Conservation (phyloP, 2,329 filamentous ascomycete species). For the Lasiodiplodia hormozganensis region DNA sequence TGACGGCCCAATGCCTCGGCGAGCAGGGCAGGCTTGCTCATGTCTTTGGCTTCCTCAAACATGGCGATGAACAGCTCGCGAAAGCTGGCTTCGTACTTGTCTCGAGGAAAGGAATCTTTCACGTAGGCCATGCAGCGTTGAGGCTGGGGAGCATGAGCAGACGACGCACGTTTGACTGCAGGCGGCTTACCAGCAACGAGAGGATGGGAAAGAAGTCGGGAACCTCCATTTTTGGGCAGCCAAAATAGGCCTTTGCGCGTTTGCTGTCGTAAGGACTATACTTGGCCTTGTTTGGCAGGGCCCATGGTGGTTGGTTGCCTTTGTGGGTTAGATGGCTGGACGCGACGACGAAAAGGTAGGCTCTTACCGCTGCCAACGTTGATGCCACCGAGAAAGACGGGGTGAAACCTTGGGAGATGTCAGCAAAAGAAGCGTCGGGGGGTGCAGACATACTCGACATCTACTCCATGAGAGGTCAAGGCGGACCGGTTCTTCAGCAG, state of each 20-base stretch:
- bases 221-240: slow-evolving; percentile 49
- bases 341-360: slow-evolving; percentile 11
- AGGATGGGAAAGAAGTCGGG: slow-evolving; percentile 63
- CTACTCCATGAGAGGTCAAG: slow-evolving; percentile 65
- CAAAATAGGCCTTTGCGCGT: slow-evolving; percentile 61
- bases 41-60: slow-evolving; percentile 67
- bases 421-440: neutral
- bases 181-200: slow-evolving; percentile 54
- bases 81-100: slow-evolving; percentile 62
- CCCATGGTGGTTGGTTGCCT: slow-evolving; percentile 81
- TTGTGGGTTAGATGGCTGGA: neutral
- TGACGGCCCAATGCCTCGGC: slow-evolving; percentile 50
- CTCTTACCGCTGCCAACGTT: slow-evolving; percentile 50
- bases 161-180: neutral
- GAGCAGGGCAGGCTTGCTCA: slow-evolving; percentile 66
- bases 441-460: slow-evolving; percentile 66
- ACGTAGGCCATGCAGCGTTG: slow-evolving; percentile 72
- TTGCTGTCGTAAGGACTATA: slow-evolving; percentile 61
- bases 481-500: slow-evolving; percentile 62
- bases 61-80: slow-evolving; percentile 65
- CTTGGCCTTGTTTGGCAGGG: slow-evolving; percentile 69
- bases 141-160: slow-evolving; percentile 52
- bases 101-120: slow-evolving; percentile 53
- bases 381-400: slow-evolving; percentile 68
- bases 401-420: slow-evolving; percentile 63